Conservation (phyloP, 2,329 filamentous ascomycete species). For the Botrytis fabae region DNA sequence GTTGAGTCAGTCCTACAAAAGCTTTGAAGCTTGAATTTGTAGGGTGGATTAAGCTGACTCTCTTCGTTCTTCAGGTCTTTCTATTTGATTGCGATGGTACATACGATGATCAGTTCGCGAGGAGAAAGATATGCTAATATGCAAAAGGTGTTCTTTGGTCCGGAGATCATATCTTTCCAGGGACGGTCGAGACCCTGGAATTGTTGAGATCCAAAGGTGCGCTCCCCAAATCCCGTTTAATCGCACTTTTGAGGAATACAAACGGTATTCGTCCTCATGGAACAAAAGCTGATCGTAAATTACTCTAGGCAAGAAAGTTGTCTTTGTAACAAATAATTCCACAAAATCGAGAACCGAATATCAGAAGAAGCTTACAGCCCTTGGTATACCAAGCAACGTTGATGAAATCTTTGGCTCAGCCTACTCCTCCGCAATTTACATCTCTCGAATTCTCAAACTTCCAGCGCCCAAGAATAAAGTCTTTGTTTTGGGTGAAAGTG, state of each 20-base stretch:
- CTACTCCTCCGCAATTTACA: slow-evolving; percentile 95
- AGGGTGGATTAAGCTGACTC: slow-evolving; percentile 28
- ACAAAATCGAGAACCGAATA: slow-evolving; percentile 94
- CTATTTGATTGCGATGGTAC: slow-evolving; percentile 96
- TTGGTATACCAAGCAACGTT: slow-evolving; percentile 76
- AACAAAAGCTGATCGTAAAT: slow-evolving; percentile 12
- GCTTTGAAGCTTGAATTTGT: slow-evolving; percentile 10
- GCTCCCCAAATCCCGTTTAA: not conserved
- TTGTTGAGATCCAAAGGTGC: slow-evolving; percentile 77
- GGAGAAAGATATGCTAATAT: not conserved
- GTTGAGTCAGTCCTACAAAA: slow-evolving; percentile 45
- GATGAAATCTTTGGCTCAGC: slow-evolving; percentile 93
- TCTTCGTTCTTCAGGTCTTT: slow-evolving; percentile 64
- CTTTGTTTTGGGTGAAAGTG: slow-evolving; percentile 86
- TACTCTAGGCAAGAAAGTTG: slow-evolving; percentile 74
- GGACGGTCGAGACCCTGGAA: slow-evolving; percentile 80
- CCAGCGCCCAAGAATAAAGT: slow-evolving; percentile 84
- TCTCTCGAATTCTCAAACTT: slow-evolving; percentile 84
- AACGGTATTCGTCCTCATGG: not conserved
- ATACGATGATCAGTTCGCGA: slow-evolving; percentile 30
- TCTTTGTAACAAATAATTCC: slow-evolving; percentile 99
- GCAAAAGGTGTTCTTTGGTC: slow-evolving; percentile 87
- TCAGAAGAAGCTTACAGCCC: slow-evolving; percentile 79
- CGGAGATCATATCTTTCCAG: slow-evolving; percentile 84
- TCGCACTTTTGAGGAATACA: not conserved